Percentiles rank a stretch among this genome's conserved stretches.
Evolutionary conservation across 805 yeast species (phyloP).

Genomic region (Metschnikowia borealis): DNA sequence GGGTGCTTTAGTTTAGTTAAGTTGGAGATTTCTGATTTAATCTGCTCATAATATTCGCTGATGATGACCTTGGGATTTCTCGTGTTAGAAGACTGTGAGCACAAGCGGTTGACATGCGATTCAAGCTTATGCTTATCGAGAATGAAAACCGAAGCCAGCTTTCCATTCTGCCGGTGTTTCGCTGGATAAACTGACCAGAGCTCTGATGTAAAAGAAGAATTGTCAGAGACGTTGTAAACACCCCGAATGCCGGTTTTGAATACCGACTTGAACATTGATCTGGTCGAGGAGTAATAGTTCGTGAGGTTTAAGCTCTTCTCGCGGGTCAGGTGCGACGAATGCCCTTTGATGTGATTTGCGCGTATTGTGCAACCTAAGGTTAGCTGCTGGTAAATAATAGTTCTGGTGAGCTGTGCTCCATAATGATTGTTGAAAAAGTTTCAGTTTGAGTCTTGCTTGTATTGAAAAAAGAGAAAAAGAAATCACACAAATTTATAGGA

Average conservation of each 20-base stretch:
- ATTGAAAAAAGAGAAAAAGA: background rate
- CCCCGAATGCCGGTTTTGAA: slow-evolving; percentile 61
- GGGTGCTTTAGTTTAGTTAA: slow-evolving; percentile 88
- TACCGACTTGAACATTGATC: slow-evolving; percentile 48
- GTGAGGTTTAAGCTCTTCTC: background rate
- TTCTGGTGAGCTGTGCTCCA: background rate
- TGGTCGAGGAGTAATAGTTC: background rate
- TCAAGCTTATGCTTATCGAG: slow-evolving; percentile 80
- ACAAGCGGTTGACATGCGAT: slow-evolving; percentile 40
- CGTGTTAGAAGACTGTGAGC: slow-evolving; percentile 28
- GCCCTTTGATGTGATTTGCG: background rate
- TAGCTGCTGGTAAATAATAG: background rate
- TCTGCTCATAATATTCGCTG: slow-evolving; percentile 61
- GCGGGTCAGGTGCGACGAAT: background rate
- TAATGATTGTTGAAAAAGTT: no score
- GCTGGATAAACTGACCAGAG: slow-evolving; percentile 88
- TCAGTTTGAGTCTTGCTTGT: background rate
- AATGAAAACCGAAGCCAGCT: slow-evolving; percentile 75
- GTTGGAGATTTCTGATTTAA: slow-evolving; percentile 65
- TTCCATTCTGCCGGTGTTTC: slow-evolving; percentile 59
- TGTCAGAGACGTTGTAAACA: slow-evolving; percentile 62
- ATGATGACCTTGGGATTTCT: slow-evolving; percentile 46
- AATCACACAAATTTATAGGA: background rate
- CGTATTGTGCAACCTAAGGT: background rate
- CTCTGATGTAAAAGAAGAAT: slow-evolving; percentile 68